phyloP scores from a whole-genome alignment of 495 filamentous ascomycete genomes.

The Talaromyces ruber region DNA sequence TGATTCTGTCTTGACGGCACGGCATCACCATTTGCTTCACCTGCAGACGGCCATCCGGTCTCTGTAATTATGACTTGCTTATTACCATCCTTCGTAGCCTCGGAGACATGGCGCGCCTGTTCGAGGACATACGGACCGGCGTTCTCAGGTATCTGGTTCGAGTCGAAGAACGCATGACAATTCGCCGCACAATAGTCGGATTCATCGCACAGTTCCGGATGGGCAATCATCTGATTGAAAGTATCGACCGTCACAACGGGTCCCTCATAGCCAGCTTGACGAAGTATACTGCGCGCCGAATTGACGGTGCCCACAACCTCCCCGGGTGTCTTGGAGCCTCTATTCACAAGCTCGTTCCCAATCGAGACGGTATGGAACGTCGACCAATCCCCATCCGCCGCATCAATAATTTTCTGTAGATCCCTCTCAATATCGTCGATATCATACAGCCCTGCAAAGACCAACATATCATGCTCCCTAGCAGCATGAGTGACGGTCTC shows the following conservation, averaged over 20 bases:
- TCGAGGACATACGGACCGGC: slow-evolving; percentile 56
- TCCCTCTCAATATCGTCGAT: slow-evolving; percentile 47
- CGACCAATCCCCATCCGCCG: slow-evolving; percentile 50
- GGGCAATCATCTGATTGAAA: slow-evolving; percentile 51
- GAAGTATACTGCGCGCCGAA: slow-evolving; percentile 47
- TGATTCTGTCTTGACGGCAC: slow-evolving; percentile 59
- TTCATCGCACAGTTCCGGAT: slow-evolving; percentile 61
- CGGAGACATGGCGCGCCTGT: slow-evolving; percentile 42
- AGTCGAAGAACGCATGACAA: slow-evolving; percentile 77
- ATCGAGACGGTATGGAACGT: slow-evolving; percentile 61
- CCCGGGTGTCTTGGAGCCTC: slow-evolving; percentile 37
- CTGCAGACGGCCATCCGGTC: slow-evolving; percentile 72
- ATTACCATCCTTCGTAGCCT: slow-evolving; percentile 33
- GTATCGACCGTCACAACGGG: slow-evolving; percentile 76
- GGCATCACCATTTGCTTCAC: slow-evolving; percentile 53
- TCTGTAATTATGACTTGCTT: slow-evolving; percentile 62
- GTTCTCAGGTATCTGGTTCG: slow-evolving; percentile 39
- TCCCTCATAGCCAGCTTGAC: slow-evolving; percentile 56
- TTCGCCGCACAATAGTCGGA: slow-evolving; percentile 79
- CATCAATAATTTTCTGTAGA: slow-evolving; percentile 43
- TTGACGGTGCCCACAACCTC: slow-evolving; percentile 48
- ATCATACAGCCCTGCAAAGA: slow-evolving; percentile 69
- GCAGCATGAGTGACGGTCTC: slow-evolving; percentile 49
- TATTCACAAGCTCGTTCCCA: slow-evolving; percentile 76
- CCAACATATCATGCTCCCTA: slow-evolving; percentile 46